Conservation (phyloP, 73 alveolate species). For the Tetrahymena malaccensis region DNA sequence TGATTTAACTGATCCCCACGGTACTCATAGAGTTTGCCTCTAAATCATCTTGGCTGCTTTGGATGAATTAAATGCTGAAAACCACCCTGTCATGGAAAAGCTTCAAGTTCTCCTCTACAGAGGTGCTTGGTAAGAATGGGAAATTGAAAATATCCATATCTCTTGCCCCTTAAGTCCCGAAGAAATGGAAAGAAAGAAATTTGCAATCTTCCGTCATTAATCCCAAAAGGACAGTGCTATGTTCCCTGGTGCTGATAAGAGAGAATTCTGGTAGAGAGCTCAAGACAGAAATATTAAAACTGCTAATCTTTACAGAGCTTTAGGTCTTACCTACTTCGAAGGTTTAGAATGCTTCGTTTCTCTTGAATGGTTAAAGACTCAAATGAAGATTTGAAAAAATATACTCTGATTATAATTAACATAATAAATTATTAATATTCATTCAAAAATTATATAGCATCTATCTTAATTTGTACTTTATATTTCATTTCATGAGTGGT, state of each 20-base stretch:
- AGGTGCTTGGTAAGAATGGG: slow-evolving; percentile 64
- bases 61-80: slow-evolving; percentile 7
- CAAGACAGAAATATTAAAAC: slow-evolving; percentile 25
- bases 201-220: slow-evolving; percentile 42
- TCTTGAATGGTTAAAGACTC: slow-evolving; percentile 8
- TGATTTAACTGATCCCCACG: slow-evolving; percentile 57
- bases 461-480: neutral
- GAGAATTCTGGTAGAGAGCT: slow-evolving; percentile 50
- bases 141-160: slow-evolving; percentile 35
- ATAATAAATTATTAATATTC: neutral
- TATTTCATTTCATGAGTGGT: neutral
- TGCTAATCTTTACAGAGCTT: neutral
- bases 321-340: slow-evolving; percentile 7
- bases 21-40: slow-evolving; percentile 51
- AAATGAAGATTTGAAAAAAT: neutral
- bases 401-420: neutral
- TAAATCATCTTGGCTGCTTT: slow-evolving; percentile 33
- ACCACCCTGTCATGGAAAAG: slow-evolving; percentile 10
- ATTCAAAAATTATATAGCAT: neutral
- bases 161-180: slow-evolving; percentile 53
- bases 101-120: slow-evolving; percentile 24
- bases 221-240: slow-evolving; percentile 47
- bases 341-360: slow-evolving; percentile 22
- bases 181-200: slow-evolving; percentile 31
- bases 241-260: slow-evolving; percentile 47